phyloP scores from a whole-genome alignment of 768 basidiomycete genomes.

The Leccinum longicurvipes region DNA sequence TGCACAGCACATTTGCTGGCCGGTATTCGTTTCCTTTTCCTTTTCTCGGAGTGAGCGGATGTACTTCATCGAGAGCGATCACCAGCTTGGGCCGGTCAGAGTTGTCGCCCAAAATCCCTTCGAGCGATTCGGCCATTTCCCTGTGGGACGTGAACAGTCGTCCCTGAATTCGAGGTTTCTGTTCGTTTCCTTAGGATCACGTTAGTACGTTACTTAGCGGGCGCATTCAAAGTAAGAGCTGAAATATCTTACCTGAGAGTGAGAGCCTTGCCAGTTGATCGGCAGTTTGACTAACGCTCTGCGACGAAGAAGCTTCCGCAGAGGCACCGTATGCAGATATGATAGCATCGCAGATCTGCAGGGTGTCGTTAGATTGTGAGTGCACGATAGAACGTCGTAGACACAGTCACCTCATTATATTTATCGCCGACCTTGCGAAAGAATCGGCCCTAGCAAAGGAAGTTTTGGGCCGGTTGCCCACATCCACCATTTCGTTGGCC shows the following conservation, averaged over 20 bases:
- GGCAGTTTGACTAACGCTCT: neutral
- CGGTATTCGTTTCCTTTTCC: neutral
- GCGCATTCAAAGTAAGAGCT: neutral
- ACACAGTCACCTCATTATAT: neutral
- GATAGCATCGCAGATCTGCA: neutral
- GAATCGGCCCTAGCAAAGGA: neutral
- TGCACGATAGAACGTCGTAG: neutral
- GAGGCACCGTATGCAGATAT: neutral
- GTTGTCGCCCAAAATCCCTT: neutral
- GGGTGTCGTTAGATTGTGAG: neutral
- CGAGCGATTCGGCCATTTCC: neutral
- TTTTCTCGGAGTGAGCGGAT: neutral
- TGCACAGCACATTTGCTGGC: neutral
- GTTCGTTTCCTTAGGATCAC: neutral
- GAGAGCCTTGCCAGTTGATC: neutral
- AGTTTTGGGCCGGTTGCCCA: neutral
- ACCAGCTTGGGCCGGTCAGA: neutral
- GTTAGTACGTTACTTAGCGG: neutral
- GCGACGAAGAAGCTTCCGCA: neutral
- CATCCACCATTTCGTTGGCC: neutral
- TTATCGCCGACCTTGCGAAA: neutral
- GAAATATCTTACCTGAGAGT: neutral
- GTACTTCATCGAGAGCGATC: neutral
- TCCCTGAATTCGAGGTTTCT: neutral
- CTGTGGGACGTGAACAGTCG: neutral